These are phyloP conservation scores for Protomyces inouyei DNA, from an alignment of 1,139 yeast species.

Conservation along the genomic window DNA sequence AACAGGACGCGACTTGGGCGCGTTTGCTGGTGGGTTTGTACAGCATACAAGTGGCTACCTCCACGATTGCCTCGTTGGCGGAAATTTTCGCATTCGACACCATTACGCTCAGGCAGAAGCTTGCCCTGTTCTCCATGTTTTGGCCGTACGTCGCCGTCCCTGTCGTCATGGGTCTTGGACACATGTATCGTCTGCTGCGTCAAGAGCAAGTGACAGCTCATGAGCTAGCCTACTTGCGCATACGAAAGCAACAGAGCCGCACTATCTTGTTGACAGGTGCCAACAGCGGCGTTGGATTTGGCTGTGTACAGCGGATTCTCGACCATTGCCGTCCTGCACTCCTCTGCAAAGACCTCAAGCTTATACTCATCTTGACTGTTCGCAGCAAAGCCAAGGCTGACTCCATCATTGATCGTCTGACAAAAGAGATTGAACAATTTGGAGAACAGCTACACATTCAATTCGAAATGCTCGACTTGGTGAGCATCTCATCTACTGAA, in stretches of 20 bases:
- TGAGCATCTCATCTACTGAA: slow-evolving; percentile 81
- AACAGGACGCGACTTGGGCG: slow-evolving; percentile 4
- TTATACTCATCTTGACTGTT: slow-evolving; percentile 82
- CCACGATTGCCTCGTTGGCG: slow-evolving; percentile 13
- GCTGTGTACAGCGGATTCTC: slow-evolving; percentile 70
- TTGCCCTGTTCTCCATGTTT: slow-evolving; percentile 1
- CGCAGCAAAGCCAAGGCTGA: slow-evolving; percentile 79
- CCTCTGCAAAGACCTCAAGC: slow-evolving; percentile 46
- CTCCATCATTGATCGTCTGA: slow-evolving; percentile 31
- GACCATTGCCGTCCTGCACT: slow-evolving; percentile 2
- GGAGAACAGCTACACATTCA: slow-evolving; percentile 61
- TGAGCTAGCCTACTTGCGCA: slow-evolving; percentile 9
- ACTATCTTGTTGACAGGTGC: slow-evolving; percentile 21
- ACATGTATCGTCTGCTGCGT: background rate
- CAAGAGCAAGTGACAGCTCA: background rate
- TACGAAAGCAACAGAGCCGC: background rate
- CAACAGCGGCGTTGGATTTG: slow-evolving; percentile 70
- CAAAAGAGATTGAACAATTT: slow-evolving; percentile 18
- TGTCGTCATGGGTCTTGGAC: slow-evolving; percentile 2
- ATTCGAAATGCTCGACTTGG: slow-evolving; percentile 76
- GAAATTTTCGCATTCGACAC: slow-evolving; percentile 4
- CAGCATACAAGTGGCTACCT: slow-evolving; percentile 10
- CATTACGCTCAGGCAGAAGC: background rate
- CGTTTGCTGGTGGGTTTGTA: slow-evolving; percentile 2
- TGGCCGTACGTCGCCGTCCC: slow-evolving; percentile 15